Base-by-base conservation (phyloP, 768 basidiomycete species). In the Termitomyces sp. region DNA sequence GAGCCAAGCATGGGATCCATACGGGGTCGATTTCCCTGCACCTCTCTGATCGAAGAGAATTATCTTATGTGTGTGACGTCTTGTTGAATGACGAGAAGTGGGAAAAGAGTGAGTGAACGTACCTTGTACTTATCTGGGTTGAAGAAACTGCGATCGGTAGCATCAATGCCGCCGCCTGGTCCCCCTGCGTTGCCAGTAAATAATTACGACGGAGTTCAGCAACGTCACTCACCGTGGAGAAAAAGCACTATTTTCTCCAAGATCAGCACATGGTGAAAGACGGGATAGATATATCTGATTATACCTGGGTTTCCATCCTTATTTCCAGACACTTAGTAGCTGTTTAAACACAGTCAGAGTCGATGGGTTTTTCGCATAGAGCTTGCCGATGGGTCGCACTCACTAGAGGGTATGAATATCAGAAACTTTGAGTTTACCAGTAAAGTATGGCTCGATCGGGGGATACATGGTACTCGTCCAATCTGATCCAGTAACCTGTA, bases 11-110 rank as follows among this genome's bases (percentile, higher is more conserved):
- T 30, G 40, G 37, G 28, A 16, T 35, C 75, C 85, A 59, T 68
- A 91, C 84, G 94, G 94, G 0, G 79, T 90, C 17, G 90, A 92
- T 64, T 91, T 88, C 19, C 95, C 95, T 16, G 89, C 69, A 16
- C 95, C 95, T 58, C 95, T 79, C 70, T 98, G 95, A 71, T 97
- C 94, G 62, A 94, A 84, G 23, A 96, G 79, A 59, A 96, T 71
- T 64, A 95, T 91, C 88, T 91, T 91, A 52, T 42, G 19, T 32
- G 25, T 9, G 35, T 17, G 16, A 17, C 16, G 25, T 3, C 23
- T 37, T 17, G 25, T 51, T 40, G 25, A 9, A 28, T 39, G 27
- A 30, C 10, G 39, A 27, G n/a, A 27, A 30, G 37, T 27, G 14
- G n/a, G 11, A 46, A 5, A 16, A 21, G 40, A 16, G 21, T 11